Evolutionary conservation across 2,329 filamentous ascomycete species (phyloP).

Genomic region (Claviceps sp.): DNA sequence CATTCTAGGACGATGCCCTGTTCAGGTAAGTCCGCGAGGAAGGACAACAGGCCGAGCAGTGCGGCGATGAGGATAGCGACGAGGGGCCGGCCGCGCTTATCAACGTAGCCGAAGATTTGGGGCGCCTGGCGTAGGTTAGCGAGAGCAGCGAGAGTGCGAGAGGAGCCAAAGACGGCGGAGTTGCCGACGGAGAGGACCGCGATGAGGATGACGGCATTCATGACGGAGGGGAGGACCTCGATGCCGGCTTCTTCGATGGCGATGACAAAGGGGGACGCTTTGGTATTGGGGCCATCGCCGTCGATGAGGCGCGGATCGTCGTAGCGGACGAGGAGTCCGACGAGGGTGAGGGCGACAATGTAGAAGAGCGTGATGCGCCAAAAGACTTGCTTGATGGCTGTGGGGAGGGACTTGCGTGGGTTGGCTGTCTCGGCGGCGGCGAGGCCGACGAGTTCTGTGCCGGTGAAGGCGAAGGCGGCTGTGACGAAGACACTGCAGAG

Average conservation of each 20-base stretch:
- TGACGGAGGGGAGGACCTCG: conserved; percentile 65
- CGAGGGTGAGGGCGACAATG: conserved; percentile 64
- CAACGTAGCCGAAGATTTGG: conserved; percentile 63
- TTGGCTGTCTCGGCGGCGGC: conserved; percentile 70
- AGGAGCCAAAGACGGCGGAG: conserved; percentile 82
- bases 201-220: conserved; percentile 91
- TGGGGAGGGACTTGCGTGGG: conserved; percentile 68
- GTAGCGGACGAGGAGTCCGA: conserved; percentile 73
- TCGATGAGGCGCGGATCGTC: conserved; percentile 49
- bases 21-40: conserved; percentile 49
- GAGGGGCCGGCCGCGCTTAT: conserved; percentile 67
- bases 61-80: conserved; percentile 58
- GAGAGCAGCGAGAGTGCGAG: conserved; percentile 75
- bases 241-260: conserved; percentile 80
- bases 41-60: conserved; percentile 58
- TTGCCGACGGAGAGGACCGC: conserved; percentile 86
- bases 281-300: conserved; percentile 47
- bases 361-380: conserved; percentile 92
- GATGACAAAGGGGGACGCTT: conserved; percentile 85
- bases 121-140: conserved; percentile 81
- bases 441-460: conserved; percentile 63
- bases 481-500: conserved; percentile 66
- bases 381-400: conserved; percentile 84
- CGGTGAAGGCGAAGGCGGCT: conserved; percentile 63
- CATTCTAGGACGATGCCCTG: conserved; percentile 58